Percentiles rank a stretch among this genome's conserved stretches.
Conservation (phyloP, 305 asterid genomes). For the Fraxinus greggii region DNA sequence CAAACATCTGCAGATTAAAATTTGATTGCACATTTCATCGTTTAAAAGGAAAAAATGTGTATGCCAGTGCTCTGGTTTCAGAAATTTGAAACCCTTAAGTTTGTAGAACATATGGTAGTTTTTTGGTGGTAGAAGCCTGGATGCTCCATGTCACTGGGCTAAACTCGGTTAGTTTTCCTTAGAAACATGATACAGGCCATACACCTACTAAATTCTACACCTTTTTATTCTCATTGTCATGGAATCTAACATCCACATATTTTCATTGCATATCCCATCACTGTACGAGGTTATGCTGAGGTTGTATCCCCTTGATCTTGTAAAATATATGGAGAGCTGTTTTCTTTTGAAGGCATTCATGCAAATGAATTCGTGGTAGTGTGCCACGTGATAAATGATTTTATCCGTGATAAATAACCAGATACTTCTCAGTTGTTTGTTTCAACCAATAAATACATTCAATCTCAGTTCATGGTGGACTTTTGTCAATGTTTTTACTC, state of each 20-base stretch:
- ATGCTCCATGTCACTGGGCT: background rate
- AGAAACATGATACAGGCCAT: background rate
- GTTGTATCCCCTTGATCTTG: background rate
- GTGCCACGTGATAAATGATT: background rate
- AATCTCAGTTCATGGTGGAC: background rate
- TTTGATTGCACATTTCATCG: background rate
- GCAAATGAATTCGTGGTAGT: background rate
- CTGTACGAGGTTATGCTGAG: background rate
- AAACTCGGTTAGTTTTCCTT: background rate
- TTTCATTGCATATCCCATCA: background rate
- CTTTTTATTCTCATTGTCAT: background rate
- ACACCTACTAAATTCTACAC: background rate
- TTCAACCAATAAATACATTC: background rate
- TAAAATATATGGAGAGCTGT: background rate
- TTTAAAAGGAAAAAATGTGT: background rate
- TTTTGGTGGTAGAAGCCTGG: background rate
- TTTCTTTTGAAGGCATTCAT: background rate
- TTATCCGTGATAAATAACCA: background rate
- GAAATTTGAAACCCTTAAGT: background rate
- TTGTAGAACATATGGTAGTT: background rate
- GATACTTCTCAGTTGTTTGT: background rate
- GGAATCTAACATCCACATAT: background rate
- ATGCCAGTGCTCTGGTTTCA: background rate
- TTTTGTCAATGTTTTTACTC: slow-evolving; percentile 7
- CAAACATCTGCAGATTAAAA: background rate